Conservation (phyloP, 2,329 filamentous ascomycete genomes). For the Magnaporthiopsis incrustans region DNA sequence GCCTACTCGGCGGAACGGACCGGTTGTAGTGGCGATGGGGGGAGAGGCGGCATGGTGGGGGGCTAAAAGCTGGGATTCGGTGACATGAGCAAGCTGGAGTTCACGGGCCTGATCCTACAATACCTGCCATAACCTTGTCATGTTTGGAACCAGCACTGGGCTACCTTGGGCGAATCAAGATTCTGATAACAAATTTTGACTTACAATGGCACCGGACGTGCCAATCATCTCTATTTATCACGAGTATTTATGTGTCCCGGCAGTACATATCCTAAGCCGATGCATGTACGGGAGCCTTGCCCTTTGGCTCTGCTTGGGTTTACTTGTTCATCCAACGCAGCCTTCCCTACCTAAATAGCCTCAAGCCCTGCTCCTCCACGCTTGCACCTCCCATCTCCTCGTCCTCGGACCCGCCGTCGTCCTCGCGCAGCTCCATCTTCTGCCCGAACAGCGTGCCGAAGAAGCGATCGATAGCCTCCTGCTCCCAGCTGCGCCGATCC, state of each 20-base stretch:
- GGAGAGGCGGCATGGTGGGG: no score
- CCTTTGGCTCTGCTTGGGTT: background rate
- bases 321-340: background rate
- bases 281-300: background rate
- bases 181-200: background rate
- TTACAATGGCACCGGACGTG: background rate
- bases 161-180: background rate
- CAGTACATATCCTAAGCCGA: background rate
- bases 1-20: slow-evolving; percentile 10
- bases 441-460: slow-evolving; percentile 70
- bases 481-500: slow-evolving; percentile 72
- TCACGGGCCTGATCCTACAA: no score
- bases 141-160: background rate
- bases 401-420: slow-evolving; percentile 8
- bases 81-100: no score
- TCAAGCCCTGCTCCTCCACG: slow-evolving; percentile 44
- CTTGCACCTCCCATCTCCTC: slow-evolving; percentile 38
- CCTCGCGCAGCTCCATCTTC: slow-evolving; percentile 46
- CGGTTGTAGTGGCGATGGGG: background rate
- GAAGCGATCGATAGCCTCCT: slow-evolving; percentile 67
- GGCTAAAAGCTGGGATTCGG: no score
- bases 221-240: background rate
- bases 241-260: background rate
- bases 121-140: slow-evolving; percentile 6
- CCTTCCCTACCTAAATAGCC: slow-evolving; percentile 36